phyloP scores from a whole-genome alignment of 2,329 filamentous ascomycete genomes.

The Claviceps maximensis region DNA sequence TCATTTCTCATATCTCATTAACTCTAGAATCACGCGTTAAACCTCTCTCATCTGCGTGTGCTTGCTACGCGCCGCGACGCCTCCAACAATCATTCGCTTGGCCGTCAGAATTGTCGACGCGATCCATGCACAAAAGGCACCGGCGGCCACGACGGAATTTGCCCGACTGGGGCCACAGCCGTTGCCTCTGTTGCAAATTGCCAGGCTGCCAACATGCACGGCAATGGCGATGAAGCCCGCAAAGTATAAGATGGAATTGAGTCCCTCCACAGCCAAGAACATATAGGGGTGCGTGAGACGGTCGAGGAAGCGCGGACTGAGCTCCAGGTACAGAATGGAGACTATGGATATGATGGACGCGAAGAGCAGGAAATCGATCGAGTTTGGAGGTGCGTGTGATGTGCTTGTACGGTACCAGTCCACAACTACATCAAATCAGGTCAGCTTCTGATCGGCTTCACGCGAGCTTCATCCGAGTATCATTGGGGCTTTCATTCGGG shows the following conservation, averaged over 20 bases:
- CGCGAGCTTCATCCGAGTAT: neutral
- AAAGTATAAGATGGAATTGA: conserved; percentile 45
- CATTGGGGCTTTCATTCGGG: neutral
- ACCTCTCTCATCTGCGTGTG: conserved; percentile 25
- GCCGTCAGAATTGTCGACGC: conserved; percentile 32
- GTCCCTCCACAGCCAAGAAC: conserved; percentile 33
- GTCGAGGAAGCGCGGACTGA: conserved; percentile 31
- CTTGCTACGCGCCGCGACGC: conserved; percentile 18
- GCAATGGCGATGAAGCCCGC: conserved; percentile 45
- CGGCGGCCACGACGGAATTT: conserved; percentile 39
- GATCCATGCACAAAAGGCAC: conserved; percentile 41
- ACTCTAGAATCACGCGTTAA: conserved; percentile 4
- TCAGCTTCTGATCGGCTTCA: neutral
- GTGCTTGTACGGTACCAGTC: conserved; percentile 48
- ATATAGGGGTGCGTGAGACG: conserved; percentile 34
- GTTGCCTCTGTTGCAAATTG: conserved; percentile 39
- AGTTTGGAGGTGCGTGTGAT: conserved; percentile 37
- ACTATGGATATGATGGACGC: conserved; percentile 39
- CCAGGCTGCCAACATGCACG: conserved; percentile 40
- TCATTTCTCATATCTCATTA: neutral
- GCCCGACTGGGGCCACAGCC: conserved; percentile 44
- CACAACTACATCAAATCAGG: conserved; percentile 30
- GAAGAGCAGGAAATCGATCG: conserved; percentile 46
- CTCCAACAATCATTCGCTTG: conserved; percentile 33
- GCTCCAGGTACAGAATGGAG: conserved; percentile 40